Evolutionary conservation across 164 flowering plant genomes (phyloP).

Genomic region (Aristolochia californica): DNA sequence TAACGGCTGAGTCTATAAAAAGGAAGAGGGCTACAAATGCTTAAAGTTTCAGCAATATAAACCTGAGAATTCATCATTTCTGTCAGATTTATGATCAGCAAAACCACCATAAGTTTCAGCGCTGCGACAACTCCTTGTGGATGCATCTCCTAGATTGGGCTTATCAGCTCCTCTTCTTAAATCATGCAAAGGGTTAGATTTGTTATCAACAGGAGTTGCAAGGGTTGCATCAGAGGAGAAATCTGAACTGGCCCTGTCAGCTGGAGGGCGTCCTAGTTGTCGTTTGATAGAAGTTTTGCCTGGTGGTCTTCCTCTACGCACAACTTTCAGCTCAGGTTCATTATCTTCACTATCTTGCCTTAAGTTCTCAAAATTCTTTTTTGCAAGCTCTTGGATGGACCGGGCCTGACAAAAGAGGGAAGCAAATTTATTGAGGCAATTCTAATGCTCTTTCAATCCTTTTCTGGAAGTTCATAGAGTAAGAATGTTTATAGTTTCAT

Average conservation of each 20-base stretch:
- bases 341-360: slow-evolving; percentile 62
- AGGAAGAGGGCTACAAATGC: neutral
- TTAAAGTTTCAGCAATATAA: neutral
- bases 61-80: slow-evolving; percentile 47
- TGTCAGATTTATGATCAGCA: slow-evolving; percentile 27
- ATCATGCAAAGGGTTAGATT: slow-evolving; percentile 18
- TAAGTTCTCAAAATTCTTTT: slow-evolving; percentile 69
- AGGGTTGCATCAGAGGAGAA: slow-evolving; percentile 50
- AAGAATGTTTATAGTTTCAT: neutral
- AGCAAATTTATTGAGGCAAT: neutral
- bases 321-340: slow-evolving; percentile 32
- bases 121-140: slow-evolving; percentile 18
- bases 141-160: slow-evolving; percentile 20
- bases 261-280: slow-evolving; percentile 24
- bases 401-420: slow-evolving; percentile 47
- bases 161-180: slow-evolving; percentile 34
- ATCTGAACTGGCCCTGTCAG: slow-evolving; percentile 44
- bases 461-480: too few species aligned
- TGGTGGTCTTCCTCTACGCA: slow-evolving; percentile 60
- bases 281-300: slow-evolving; percentile 34
- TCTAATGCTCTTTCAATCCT: too few species aligned
- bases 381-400: slow-evolving; percentile 80
- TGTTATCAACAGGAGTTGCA: slow-evolving; percentile 36
- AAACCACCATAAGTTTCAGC: slow-evolving; percentile 25
- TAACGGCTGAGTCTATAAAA: neutral